Base-by-base conservation (phyloP, 2,329 filamentous ascomycete species). In the Diaporthe destruens region DNA sequence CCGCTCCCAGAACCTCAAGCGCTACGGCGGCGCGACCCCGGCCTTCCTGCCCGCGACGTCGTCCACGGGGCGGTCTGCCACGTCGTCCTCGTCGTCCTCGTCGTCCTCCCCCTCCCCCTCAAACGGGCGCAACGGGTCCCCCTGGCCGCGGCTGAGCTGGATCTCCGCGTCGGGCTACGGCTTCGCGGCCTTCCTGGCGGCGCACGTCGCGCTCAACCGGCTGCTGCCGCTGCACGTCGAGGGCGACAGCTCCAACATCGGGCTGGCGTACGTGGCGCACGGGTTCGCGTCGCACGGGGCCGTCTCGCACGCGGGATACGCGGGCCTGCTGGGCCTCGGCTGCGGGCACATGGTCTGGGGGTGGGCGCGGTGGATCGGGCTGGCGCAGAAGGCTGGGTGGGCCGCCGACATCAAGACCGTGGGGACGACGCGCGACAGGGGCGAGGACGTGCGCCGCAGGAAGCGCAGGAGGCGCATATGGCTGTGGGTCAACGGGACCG, bases 301-400 rank as follows among this genome's bases (percentile, higher is more conserved):
- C 1, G 80, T 92, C 11, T 90, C 93, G n/a, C 92, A 90, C 80
- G 77, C 87, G 1, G 91, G 92, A 1, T 98, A 97, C 80, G 78
- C 85, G 1, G 87, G 90, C 1, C 85, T 98, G 63, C 84, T 98
- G 8, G 85, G 84, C 20, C 82, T 92, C 0, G 93, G 91, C 0
- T 91, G 89, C 32, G 93, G 91, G 73, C 95, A 98, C 83, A 91
- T 95, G 80, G 89, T 93, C 9, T 97, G 94, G 90, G 95, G 95
- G 2, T 90, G 90, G 83, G 93, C 94, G n/a, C 92, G 90, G 81
- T 98, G 94, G 93, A 84, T 95, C 73, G 90, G 90, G 0, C 85
- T 88, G 59, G 86, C 91, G 66, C 91, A 92, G 25, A 85, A 86
- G 1, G 85, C 84, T 75, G 87, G 81, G 77, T 89, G 81, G 84